phyloP scores from a whole-genome alignment of 192 early-diverging fungal genomes.

The Entophlyctis luteolus region DNA sequence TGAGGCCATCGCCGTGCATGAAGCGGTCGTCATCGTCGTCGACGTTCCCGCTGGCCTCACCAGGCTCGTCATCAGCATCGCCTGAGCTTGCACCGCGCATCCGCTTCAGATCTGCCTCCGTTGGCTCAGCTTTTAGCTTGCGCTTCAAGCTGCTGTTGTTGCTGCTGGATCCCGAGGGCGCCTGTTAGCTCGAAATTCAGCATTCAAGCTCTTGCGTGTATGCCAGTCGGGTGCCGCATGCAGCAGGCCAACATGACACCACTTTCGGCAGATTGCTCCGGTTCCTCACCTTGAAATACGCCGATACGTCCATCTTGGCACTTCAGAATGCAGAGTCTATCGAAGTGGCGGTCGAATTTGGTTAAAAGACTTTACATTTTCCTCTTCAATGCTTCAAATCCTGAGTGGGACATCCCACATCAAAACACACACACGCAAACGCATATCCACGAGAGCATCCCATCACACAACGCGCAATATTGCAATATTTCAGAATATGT shows the following conservation, averaged over 20 bases:
- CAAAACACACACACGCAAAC: too few species aligned
- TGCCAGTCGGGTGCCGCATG: slow-evolving; percentile 47
- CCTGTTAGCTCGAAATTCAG: not conserved
- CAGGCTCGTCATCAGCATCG: slow-evolving; percentile 19
- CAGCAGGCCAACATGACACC: not conserved
- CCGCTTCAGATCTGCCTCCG: slow-evolving; percentile 16
- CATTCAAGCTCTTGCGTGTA: slow-evolving; percentile 42
- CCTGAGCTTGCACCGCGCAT: slow-evolving; percentile 42
- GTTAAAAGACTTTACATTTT: slow-evolving; percentile 34
- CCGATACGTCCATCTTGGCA: slow-evolving; percentile 29
- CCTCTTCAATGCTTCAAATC: slow-evolving; percentile 70
- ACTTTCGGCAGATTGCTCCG: not conserved
- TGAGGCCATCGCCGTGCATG: slow-evolving; percentile 82
- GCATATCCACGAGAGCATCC: too few species aligned
- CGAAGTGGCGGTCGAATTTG: too few species aligned
- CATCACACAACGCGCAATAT: too few species aligned
- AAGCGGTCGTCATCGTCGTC: slow-evolving; percentile 68
- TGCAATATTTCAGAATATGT: too few species aligned
- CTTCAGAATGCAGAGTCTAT: too few species aligned
- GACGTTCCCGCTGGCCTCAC: slow-evolving; percentile 1
- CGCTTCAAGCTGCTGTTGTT: slow-evolving; percentile 5
- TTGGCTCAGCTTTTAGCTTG: slow-evolving; percentile 22
- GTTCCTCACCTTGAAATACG: slow-evolving; percentile 35
- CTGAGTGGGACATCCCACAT: not conserved
- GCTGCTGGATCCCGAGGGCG: slow-evolving; percentile 8